These are phyloP conservation scores for Mucor plumbeus DNA, from an alignment of 371 early-diverging fungal genomes.

Conservation along the genomic window DNA sequence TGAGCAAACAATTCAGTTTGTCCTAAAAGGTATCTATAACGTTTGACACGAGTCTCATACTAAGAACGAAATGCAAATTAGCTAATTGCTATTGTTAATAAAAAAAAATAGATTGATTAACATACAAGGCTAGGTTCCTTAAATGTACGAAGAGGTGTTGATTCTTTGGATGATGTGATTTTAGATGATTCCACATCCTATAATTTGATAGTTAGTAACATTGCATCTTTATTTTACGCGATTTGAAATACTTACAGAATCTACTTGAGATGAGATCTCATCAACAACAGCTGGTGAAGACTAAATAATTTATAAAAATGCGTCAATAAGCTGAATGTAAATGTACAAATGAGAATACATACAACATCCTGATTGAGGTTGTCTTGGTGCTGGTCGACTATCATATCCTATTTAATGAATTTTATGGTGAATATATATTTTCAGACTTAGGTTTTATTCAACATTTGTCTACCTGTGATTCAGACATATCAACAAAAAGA, in stretches of 20 bases:
- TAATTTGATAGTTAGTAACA: not conserved
- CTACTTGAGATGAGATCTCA: conserved; percentile 20
- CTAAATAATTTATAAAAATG: not conserved
- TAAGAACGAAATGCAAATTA: conserved; percentile 11
- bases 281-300: conserved; percentile 20
- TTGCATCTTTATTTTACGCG: not conserved
- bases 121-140: conserved; percentile 33
- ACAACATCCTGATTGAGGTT: conserved; percentile 22
- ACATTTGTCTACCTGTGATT: conserved; percentile 6
- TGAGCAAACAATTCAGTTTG: conserved; percentile 83
- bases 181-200: conserved; percentile 26
- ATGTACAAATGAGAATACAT: not conserved
- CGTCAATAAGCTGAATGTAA: not conserved
- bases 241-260: conserved; percentile 20
- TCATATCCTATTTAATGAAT: conserved; percentile 16
- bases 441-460: no score
- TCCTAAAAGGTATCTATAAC: conserved; percentile 87
- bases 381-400: conserved; percentile 17
- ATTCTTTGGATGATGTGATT: conserved; percentile 25
- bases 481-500: conserved; percentile 8
- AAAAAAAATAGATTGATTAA: not conserved
- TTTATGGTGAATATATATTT: no score
- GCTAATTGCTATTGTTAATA: not conserved
- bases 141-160: conserved; percentile 29
- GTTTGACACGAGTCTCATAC: conserved; percentile 51